These are phyloP conservation scores for Wickerhamiella kurtzmanii DNA, from an alignment of 805 yeast species.

Conservation along the genomic window DNA sequence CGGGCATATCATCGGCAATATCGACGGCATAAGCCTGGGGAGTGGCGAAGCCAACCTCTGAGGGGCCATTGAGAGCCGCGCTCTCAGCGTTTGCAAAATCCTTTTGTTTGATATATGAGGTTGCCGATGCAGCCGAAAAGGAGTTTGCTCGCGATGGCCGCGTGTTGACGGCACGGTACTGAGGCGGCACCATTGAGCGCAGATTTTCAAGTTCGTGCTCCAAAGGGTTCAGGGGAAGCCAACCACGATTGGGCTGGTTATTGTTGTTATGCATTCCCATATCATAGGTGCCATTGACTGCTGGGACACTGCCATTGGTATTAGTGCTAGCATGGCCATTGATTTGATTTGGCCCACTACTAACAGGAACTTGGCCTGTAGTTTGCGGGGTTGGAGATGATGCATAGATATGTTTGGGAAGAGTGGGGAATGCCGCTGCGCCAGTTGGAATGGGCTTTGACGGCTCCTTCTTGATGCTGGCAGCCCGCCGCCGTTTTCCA, in stretches of 20 bases:
- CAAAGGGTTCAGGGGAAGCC: constrained; percentile 15
- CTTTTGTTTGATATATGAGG: constrained; percentile 42
- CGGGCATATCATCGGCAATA: constrained; percentile 19
- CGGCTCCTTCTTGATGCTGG: background rate
- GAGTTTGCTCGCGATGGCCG: constrained; percentile 26
- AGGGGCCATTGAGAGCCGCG: constrained; percentile 31
- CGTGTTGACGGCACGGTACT: constrained; percentile 2
- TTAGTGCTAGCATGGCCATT: too few species aligned
- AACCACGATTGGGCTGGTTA: constrained; percentile 1
- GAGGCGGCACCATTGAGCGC: constrained; percentile 9
- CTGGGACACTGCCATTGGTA: too few species aligned
- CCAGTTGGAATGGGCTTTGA: background rate
- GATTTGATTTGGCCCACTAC: too few species aligned
- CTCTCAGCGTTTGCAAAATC: constrained; percentile 23
- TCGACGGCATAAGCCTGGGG: constrained; percentile 40
- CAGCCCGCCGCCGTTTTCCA: background rate
- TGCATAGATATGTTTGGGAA: too few species aligned
- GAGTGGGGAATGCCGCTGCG: too few species aligned
- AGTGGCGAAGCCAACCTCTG: constrained; percentile 66
- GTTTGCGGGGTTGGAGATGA: too few species aligned
- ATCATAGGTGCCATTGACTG: background rate
- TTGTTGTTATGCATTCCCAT: background rate
- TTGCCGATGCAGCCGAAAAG: constrained; percentile 50
- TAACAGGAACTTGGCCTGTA: too few species aligned
- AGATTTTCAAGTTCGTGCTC: constrained; percentile 15